Percentiles rank a stretch among this genome's conserved stretches.
These are phyloP conservation scores for Solanum paucissectum DNA, from an alignment of 257 asterid genomes.

Conservation along the genomic window DNA sequence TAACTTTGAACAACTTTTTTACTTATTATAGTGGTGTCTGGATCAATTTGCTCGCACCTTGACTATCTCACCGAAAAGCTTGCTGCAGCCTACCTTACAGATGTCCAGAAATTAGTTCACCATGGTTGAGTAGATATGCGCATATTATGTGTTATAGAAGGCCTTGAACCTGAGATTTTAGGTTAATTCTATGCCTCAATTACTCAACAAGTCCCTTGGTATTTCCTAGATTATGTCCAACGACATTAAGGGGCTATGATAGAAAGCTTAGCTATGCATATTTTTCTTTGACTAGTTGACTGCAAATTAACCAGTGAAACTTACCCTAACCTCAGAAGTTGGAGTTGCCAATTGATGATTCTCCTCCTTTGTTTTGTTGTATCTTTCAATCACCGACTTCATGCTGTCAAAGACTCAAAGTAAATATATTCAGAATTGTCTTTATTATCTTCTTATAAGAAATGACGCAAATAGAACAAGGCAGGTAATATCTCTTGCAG, in stretches of 20 bases:
- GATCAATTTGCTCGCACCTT: not conserved
- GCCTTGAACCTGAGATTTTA: not conserved
- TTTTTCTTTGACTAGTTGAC: not conserved
- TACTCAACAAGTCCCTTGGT: not conserved
- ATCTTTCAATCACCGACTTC: conserved; percentile 58
- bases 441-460: not conserved
- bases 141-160: not conserved
- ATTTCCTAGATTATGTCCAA: not conserved
- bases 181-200: not conserved
- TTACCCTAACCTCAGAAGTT: conserved; percentile 62
- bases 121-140: not conserved
- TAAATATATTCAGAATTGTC: not conserved
- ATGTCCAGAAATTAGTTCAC: not conserved
- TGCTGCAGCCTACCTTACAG: not conserved
- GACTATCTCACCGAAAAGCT: not conserved
- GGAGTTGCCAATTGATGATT: conserved; percentile 43
- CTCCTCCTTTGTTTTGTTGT: conserved; percentile 44
- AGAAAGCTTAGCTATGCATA: not conserved
- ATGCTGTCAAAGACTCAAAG: conserved; percentile 24
- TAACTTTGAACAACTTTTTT: not conserved
- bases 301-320: not conserved
- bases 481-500: not conserved
- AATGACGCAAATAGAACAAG: not conserved
- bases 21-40: not conserved
- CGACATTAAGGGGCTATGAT: not conserved